Conservation (phyloP, 2,329 filamentous ascomycete species). For the Botrytis galanthina region DNA sequence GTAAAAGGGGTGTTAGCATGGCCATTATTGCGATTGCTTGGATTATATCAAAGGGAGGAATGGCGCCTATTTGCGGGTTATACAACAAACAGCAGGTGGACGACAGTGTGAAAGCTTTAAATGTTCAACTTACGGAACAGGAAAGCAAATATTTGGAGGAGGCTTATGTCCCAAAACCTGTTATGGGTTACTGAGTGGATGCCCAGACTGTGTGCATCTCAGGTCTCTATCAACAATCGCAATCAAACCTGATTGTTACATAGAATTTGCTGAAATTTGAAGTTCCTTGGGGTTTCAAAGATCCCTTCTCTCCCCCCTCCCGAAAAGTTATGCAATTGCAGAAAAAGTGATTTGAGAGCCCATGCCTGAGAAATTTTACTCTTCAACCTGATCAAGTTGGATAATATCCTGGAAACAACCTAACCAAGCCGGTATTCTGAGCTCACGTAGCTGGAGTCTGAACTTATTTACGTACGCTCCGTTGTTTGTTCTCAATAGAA, state of each 20-base stretch:
- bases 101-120: background rate
- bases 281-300: background rate
- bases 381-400: background rate
- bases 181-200: background rate
- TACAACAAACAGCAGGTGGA: background rate
- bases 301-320: too few relatives aligned
- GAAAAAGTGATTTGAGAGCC: background rate
- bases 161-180: background rate
- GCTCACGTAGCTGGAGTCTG: too few relatives aligned
- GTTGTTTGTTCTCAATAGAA: background rate
- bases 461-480: background rate
- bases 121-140: background rate
- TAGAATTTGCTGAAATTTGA: background rate
- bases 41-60: background rate
- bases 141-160: background rate
- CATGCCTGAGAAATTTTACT: background rate
- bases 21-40: background rate
- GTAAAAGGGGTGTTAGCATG: background rate
- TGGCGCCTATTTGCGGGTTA: background rate
- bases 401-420: background rate
- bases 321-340: background rate
- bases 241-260: background rate
- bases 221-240: background rate
- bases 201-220: background rate
- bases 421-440: background rate